phyloP scores from a whole-genome alignment of 148 eudicot genomes.

The Polygonum aviculare region DNA sequence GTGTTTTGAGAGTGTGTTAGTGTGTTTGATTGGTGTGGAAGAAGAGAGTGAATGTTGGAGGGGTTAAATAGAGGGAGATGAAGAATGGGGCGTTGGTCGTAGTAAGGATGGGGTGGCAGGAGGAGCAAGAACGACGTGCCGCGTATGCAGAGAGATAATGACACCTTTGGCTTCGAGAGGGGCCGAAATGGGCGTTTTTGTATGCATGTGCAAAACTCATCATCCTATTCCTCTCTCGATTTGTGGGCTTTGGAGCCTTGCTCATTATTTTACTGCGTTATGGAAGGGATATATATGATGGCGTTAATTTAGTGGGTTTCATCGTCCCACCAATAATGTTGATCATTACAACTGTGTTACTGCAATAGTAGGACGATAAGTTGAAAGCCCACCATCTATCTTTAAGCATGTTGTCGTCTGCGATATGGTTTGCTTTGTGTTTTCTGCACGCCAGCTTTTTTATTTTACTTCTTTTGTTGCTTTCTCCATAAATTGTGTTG shows the following conservation, averaged over 20 bases:
- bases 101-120: background rate
- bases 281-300: too few species aligned
- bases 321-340: too few species aligned
- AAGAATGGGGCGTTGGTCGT: background rate
- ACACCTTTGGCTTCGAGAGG: background rate
- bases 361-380: too few species aligned
- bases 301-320: too few species aligned
- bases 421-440: too few species aligned
- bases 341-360: too few species aligned
- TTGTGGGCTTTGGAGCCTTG: background rate
- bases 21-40: background rate
- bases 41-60: background rate
- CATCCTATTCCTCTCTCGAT: background rate
- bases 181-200: background rate
- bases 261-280: background rate
- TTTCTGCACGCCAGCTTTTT: too few species aligned
- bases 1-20: too few species aligned
- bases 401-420: too few species aligned
- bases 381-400: too few species aligned
- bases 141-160: constrained; percentile 6
- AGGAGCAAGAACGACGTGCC: constrained; percentile 4
- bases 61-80: background rate
- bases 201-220: background rate
- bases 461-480: too few species aligned
- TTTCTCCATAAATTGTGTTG: too few species aligned